phyloP scores from a whole-genome alignment of 805 yeast genomes.

The Dipodascopsis uninucleata region DNA sequence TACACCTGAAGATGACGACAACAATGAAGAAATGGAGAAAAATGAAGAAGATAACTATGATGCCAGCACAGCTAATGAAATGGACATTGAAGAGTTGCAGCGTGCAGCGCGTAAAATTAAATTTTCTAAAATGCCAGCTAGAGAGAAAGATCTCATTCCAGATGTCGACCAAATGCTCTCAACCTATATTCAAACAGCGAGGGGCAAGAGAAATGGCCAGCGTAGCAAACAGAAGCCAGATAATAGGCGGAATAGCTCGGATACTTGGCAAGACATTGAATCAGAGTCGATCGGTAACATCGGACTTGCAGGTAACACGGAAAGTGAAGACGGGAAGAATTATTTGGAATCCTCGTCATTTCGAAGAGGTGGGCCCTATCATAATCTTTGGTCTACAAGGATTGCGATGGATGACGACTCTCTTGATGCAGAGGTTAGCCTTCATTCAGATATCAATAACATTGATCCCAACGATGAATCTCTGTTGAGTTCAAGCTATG shows the following conservation, averaged over 20 bases:
- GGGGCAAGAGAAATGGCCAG: not conserved
- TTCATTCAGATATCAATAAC: not conserved
- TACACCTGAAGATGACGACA: conserved; percentile 29
- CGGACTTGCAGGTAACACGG: conserved; percentile 26
- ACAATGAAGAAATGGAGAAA: conserved; percentile 28
- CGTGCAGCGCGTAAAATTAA: conserved; percentile 37
- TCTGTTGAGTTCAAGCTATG: not conserved
- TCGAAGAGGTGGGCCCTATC: conserved; percentile 11
- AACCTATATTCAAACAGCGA: conserved; percentile 14
- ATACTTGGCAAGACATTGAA: conserved; percentile 2
- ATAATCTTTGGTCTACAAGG: conserved; percentile 13
- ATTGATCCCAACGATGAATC: not conserved
- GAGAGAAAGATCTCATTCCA: conserved; percentile 17
- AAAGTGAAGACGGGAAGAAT: conserved; percentile 16
- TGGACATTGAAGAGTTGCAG: conserved; percentile 41
- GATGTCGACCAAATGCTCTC: conserved; percentile 21
- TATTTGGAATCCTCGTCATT: conserved; percentile 23
- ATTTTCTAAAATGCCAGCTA: conserved; percentile 28
- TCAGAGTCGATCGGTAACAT: conserved; percentile 4
- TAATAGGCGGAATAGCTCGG: no score
- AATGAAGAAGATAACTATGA: conserved; percentile 6
- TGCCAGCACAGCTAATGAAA: conserved; percentile 30
- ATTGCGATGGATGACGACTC: conserved; percentile 23
- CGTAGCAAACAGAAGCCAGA: not conserved
- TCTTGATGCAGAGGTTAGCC: not conserved